These are phyloP conservation scores for Cercospora sesami DNA, from an alignment of 2,329 filamentous ascomycete species.

Conservation along the genomic window DNA sequence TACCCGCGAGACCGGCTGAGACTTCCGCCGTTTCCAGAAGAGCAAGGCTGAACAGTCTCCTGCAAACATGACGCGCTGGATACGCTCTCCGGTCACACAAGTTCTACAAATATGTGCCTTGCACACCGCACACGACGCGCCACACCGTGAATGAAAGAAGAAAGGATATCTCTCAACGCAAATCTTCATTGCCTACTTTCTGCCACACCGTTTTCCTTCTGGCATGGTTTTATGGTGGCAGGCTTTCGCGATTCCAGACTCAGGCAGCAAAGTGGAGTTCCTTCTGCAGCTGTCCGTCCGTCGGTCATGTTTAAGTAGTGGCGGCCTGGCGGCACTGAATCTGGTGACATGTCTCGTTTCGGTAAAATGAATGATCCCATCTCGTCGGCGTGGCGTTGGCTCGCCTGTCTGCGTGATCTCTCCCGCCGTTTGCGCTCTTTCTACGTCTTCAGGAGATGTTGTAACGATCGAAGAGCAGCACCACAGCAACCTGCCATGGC, in stretches of 20 bases:
- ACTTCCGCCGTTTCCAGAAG: constrained; percentile 15
- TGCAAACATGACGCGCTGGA: background rate
- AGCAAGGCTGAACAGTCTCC: constrained; percentile 6
- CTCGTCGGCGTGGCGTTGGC: background rate
- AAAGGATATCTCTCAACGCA: background rate
- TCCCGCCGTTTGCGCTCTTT: background rate
- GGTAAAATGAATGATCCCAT: constrained; percentile 9
- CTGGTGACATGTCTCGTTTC: constrained; percentile 10
- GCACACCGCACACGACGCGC: constrained; percentile 4
- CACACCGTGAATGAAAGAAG: constrained; percentile 1
- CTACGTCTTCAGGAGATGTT: background rate
- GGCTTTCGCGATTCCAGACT: background rate
- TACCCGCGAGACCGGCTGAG: constrained; percentile 17
- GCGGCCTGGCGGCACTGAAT: background rate
- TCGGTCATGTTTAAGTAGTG: constrained; percentile 10
- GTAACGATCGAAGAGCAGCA: background rate
- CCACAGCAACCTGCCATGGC: background rate
- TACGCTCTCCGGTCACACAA: background rate
- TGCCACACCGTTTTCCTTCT: background rate
- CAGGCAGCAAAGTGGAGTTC: constrained; percentile 12
- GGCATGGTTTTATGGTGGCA: background rate
- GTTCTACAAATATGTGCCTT: background rate
- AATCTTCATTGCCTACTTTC: background rate
- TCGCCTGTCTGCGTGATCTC: background rate
- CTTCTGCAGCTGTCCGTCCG: constrained; percentile 8